phyloP scores from a whole-genome alignment of 768 basidiomycete genomes.

The Mycena leptocephala region DNA sequence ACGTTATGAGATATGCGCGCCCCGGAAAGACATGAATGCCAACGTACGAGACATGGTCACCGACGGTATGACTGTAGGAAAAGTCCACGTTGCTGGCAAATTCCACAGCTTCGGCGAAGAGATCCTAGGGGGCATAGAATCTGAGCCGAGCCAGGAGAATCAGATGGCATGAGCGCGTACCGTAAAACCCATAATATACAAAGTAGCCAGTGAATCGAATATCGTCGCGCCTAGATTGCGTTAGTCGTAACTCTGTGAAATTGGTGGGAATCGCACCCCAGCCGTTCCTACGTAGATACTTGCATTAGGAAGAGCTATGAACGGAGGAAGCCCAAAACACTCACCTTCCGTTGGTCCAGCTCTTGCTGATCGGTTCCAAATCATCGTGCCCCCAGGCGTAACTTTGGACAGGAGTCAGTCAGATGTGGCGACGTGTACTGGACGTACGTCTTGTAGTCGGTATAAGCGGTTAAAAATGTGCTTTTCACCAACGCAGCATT shows the following conservation, averaged over 20 bases:
- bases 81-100: conserved; percentile 28
- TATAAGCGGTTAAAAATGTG: conserved; percentile 27
- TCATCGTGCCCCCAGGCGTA: conserved; percentile 30
- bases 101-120: conserved; percentile 26
- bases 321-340: background rate
- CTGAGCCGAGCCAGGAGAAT: background rate
- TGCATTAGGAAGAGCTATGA: background rate
- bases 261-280: conserved; percentile 11
- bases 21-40: background rate
- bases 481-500: conserved; percentile 29
- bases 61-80: conserved; percentile 23
- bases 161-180: conserved; percentile 2
- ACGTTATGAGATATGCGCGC: background rate
- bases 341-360: conserved; percentile 25
- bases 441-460: conserved; percentile 26
- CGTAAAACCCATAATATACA: conserved; percentile 21
- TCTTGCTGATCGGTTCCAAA: conserved; percentile 28
- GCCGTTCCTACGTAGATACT: conserved; percentile 13
- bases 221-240: conserved; percentile 20
- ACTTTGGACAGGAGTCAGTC: conserved; percentile 8
- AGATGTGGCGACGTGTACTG: background rate
- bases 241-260: background rate
- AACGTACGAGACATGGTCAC: conserved; percentile 23
- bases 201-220: conserved; percentile 22
- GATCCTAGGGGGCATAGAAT: conserved; percentile 16